Conservation (phyloP, 495 filamentous ascomycete genomes). For the Halenospora varia region DNA sequence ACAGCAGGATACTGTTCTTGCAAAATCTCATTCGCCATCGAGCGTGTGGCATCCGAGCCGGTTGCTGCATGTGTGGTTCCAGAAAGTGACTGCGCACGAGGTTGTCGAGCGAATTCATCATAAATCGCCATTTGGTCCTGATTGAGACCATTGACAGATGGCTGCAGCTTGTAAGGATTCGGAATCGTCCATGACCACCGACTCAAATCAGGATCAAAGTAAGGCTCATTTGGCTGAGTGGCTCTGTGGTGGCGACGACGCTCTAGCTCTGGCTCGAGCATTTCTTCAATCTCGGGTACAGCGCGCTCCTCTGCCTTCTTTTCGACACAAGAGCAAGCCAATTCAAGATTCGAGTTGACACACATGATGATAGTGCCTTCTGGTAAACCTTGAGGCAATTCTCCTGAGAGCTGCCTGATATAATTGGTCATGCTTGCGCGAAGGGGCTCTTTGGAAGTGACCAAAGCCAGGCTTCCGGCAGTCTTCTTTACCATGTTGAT, state of each 20-base stretch:
- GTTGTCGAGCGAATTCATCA: conserved; percentile 86
- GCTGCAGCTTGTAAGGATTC: conserved; percentile 78
- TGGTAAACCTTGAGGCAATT: conserved; percentile 67
- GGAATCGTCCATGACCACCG: conserved; percentile 87
- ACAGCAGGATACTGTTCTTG: conserved; percentile 78
- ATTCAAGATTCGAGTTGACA: conserved; percentile 95
- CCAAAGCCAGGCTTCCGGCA: conserved; percentile 85
- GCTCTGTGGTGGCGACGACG: conserved; percentile 66
- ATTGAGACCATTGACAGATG: conserved; percentile 67
- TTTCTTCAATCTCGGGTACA: conserved; percentile 87
- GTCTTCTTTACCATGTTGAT: conserved; percentile 90
- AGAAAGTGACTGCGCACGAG: conserved; percentile 43
- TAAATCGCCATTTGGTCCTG: conserved; percentile 92
- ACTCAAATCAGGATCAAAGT: conserved; percentile 72
- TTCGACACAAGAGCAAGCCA: conserved; percentile 88
- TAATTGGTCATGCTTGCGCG: conserved; percentile 96
- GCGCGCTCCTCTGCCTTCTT: conserved; percentile 91
- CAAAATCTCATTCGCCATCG: conserved; percentile 65
- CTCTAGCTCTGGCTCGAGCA: conserved; percentile 73
- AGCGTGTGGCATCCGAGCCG: conserved; percentile 47
- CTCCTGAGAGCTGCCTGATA: conserved; percentile 72
- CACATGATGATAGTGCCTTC: conserved; percentile 95
- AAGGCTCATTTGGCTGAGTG: conserved; percentile 72
- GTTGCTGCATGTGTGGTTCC: conserved; percentile 40
- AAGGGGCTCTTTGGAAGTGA: conserved; percentile 97